Base-by-base conservation (phyloP, 2,329 filamentous ascomycete genomes). In the Xylariaceae sp. region DNA sequence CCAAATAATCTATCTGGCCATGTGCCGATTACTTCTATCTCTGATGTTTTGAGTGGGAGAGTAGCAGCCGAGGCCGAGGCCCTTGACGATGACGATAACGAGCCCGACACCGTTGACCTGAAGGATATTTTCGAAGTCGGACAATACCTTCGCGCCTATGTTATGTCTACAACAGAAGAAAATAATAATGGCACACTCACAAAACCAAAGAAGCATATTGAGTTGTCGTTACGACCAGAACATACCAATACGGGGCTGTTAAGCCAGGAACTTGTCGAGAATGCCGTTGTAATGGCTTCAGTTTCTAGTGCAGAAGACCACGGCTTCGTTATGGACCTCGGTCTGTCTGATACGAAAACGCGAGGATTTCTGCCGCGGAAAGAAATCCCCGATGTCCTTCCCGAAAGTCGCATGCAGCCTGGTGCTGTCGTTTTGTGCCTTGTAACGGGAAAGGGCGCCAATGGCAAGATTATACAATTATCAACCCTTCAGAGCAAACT, bases 251-350 rank as follows among this genome's bases (percentile, higher is more conserved):
- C 80, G 2, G 86, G 88, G 1, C 75, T 99, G 27, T 76, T 80
- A 3, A 80, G 83, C 61, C 83, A 87, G 41, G 89, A 90, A 64
- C 72, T 96, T 7, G 84, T 94, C 7, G 73, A 80, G 41, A 87
- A 95, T 66, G 80, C 78, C 60, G 91, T 88, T 45, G 76, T 97
- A 26, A 95, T 97, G 79, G 92, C 91, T 1, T 87, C 91, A 0
- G 86, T 99, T 30, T 73, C 81, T 49, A 99, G 92, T 71, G 87
- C 95, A n/a, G 92, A 99, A 71, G 95, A 99, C 65, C 91, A 96
- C 67, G 94, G 94, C 58, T 80, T 94, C 55, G 83, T 97, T 53
- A 96, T 99, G 90, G 90, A 96, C 63, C 73, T 97, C 39, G 90
- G 90, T 19, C 76, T 97, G 5, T 77, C 84, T 37, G 82, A 84